phyloP scores from a whole-genome alignment of 2,329 filamentous ascomycete genomes.

The Xylaria sp. region DNA sequence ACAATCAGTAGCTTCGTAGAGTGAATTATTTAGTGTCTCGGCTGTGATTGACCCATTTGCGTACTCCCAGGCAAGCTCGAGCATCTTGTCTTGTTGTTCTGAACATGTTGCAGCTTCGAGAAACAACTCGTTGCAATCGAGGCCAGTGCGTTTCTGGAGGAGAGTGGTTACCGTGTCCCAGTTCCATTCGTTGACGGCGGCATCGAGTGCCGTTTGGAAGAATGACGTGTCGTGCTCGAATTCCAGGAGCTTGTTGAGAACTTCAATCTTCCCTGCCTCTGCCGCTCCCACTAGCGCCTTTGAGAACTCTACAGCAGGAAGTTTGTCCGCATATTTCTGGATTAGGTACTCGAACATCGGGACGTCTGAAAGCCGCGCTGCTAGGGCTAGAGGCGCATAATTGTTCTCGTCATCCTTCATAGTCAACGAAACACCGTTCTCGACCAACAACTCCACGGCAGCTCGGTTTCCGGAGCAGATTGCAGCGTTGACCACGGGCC shows the following conservation, averaged over 20 bases:
- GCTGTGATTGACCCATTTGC: conserved; percentile 49
- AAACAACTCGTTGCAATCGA: conserved; percentile 54
- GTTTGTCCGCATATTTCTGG: conserved; percentile 53
- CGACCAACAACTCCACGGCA: conserved; percentile 55
- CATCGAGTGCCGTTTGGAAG: conserved; percentile 52
- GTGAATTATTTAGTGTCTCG: conserved; percentile 49
- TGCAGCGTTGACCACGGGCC: conserved; percentile 55
- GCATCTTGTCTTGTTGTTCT: conserved; percentile 51
- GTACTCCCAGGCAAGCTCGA: conserved; percentile 55
- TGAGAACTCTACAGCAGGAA: conserved; percentile 54
- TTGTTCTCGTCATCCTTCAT: conserved; percentile 48
- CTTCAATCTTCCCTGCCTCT: conserved; percentile 53
- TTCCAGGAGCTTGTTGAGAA: conserved; percentile 54
- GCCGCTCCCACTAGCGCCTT: conserved; percentile 55
- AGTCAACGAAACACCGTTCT: conserved; percentile 52
- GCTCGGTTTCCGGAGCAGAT: conserved; percentile 56
- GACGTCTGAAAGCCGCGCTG: conserved; percentile 53
- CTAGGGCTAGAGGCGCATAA: conserved; percentile 52
- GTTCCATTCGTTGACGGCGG: conserved; percentile 50
- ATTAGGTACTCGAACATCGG: conserved; percentile 57
- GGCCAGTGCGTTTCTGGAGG: conserved; percentile 48
- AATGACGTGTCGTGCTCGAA: conserved; percentile 50
- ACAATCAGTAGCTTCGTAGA: conserved; percentile 55
- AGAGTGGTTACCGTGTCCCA: conserved; percentile 54
- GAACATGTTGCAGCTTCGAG: conserved; percentile 49